A percentile compares a stretch with the other conserved stretches of the same genome.
phyloP scores from a whole-genome alignment of 129 eudicot species.

The Solidago caesia region DNA sequence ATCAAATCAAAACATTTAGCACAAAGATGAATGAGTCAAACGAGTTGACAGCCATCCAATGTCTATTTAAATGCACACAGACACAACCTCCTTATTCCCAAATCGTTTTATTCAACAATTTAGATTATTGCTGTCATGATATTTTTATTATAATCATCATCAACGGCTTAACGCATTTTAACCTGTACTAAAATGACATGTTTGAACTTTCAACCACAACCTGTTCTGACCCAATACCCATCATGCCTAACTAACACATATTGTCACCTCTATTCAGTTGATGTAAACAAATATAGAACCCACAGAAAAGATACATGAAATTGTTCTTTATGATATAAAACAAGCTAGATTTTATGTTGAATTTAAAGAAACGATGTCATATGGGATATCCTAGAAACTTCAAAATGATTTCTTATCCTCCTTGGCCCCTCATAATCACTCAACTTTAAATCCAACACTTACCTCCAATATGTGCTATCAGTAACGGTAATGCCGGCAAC shows the following conservation, averaged over 20 bases:
- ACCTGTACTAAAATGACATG: not conserved
- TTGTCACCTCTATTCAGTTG: not conserved
- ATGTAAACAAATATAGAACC: not conserved
- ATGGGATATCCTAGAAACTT: conserved; percentile 16
- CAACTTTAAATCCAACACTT: conserved; percentile 9
- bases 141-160: not conserved
- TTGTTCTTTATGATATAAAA: not conserved
- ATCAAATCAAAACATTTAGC: not conserved
- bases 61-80: not conserved
- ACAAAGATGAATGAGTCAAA: not conserved
- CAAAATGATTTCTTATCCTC: not conserved
- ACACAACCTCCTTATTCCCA: not conserved
- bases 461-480: conserved; percentile 97
- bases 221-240: not conserved
- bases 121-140: not conserved
- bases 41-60: not conserved
- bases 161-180: not conserved
- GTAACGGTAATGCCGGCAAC: conserved; percentile 91
- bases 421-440: not conserved
- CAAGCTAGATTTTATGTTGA: not conserved
- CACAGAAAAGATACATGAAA: not conserved
- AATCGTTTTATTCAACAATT: no score
- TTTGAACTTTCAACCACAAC: not conserved
- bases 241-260: not conserved
- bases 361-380: not conserved